Evolutionary conservation across 2,329 filamentous ascomycete species (phyloP), one percentile per base, ranked within the genome.

Genomic region (Cercospora citrullina): DNA sequence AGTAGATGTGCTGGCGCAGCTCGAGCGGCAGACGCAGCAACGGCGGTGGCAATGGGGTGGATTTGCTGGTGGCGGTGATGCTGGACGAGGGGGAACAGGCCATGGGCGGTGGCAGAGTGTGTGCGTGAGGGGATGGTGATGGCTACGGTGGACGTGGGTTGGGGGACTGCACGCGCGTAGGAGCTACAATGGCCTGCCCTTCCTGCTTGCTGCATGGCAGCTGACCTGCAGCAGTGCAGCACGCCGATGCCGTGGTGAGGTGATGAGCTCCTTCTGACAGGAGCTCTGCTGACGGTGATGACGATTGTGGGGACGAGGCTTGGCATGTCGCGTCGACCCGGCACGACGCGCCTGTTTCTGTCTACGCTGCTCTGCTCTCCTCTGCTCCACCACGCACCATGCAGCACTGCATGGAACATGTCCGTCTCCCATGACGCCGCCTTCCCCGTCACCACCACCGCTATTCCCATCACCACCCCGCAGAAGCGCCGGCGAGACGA

Each of bases 1-100:
- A 53, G 73, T 82, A 84, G 42, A 84, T 81, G 8, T 79, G 72
- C 23, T 79, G 76, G 31, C 82, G 80, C 45, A 84, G 75, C 68
- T 84, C 82, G 62, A 81, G 65, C 4, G 82, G 82, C 14, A 84
- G 77, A 48, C 65, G 78, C 70, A 76, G 79, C 69, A 73, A 73
- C 14, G 70, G 68, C 8, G 18, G 45, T n/a, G 48, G 53, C 36
- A 39, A 6, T 10, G 28, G 55, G 23, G 7, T 18, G 33, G 16
- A 26, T 9, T 28, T 7, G 31, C n/a, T 3, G n/a, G 28, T 7
- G 28, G 10, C 16, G 60, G 18, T 21, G 60, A 10, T 53, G 60
- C n/a, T 51, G 18, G 45, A 23, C 3, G 42, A 48, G 18, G 45
- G 45, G 18, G 18, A 1, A 23, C 45, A 21, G n/a, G n/a, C n/a